phyloP scores from a whole-genome alignment of 306 rosid genomes.

The peach (Prunus persica) region DNA sequence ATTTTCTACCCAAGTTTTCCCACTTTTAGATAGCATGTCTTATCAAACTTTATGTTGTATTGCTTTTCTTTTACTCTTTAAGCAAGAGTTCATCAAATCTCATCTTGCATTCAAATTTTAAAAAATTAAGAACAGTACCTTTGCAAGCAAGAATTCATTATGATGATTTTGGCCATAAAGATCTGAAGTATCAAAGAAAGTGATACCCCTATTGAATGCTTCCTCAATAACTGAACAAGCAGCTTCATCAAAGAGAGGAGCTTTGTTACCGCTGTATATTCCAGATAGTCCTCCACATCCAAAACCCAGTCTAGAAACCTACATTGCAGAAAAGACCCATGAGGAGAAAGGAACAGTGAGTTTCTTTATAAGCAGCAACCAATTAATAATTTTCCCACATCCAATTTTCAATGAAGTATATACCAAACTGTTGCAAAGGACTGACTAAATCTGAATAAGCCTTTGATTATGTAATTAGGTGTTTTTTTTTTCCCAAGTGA shows the following conservation, averaged over 20 bases:
- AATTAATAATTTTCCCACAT: not conserved
- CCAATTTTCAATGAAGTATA: not conserved
- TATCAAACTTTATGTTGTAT: not conserved
- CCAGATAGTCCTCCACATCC: constrained; percentile 82
- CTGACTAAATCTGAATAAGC: not conserved
- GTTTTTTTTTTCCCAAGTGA: not conserved
- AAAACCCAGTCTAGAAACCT: constrained; percentile 85
- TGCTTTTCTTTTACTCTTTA: not conserved
- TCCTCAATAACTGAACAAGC: constrained; percentile 59
- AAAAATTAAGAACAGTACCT: constrained; percentile 21
- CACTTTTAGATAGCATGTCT: not conserved
- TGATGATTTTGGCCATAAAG: constrained; percentile 52
- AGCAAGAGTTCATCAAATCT: not conserved
- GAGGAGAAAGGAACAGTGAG: not conserved
- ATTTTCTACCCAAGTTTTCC: too few species aligned
- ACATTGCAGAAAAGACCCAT: constrained; percentile 11
- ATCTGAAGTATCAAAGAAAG: constrained; percentile 76
- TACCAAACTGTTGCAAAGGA: not conserved
- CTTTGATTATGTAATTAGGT: not conserved
- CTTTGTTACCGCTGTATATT: constrained; percentile 29
- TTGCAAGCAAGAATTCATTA: constrained; percentile 74
- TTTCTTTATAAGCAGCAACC: not conserved
- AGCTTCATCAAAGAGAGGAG: constrained; percentile 67
- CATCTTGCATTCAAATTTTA: not conserved
- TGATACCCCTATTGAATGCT: constrained; percentile 60